These are phyloP conservation scores for Didymosphaeria variabile DNA, from an alignment of 2,329 filamentous ascomycete genomes.

Conservation along the genomic window DNA sequence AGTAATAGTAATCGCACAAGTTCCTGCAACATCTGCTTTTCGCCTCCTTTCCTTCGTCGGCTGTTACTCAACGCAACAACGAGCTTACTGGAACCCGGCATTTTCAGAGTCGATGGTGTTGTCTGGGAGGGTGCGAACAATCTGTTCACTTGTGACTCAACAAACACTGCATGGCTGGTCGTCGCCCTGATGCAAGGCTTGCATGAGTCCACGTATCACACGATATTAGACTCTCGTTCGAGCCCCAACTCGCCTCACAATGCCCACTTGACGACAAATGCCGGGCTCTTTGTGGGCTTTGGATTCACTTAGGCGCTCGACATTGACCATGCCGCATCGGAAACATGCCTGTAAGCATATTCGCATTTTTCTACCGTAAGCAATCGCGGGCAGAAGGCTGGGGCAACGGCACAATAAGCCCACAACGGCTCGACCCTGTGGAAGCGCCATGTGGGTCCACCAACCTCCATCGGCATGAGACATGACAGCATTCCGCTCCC, in stretches of 20 bases:
- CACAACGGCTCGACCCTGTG: constrained; percentile 8
- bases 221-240: not conserved
- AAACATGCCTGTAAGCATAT: not conserved
- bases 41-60: not conserved
- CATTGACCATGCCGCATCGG: not conserved
- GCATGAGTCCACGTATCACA: not conserved
- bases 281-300: not conserved
- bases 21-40: constrained; percentile 8
- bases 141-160: too few species aligned
- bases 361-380: constrained; percentile 9
- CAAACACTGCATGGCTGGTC: too few species aligned
- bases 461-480: not conserved
- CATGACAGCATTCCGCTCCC: constrained; percentile 3
- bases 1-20: constrained; percentile 28
- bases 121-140: too few species aligned
- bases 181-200: not conserved
- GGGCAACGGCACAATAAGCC: not conserved
- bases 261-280: not conserved
- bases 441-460: constrained; percentile 3
- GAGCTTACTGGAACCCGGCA: not conserved
- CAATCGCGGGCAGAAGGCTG: constrained; percentile 3
- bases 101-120: too few species aligned
- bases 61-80: not conserved
- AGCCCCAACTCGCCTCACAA: not conserved
- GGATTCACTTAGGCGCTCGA: not conserved